phyloP scores from a whole-genome alignment of 163 green algal genomes.

The Picocystis sp. region DNA sequence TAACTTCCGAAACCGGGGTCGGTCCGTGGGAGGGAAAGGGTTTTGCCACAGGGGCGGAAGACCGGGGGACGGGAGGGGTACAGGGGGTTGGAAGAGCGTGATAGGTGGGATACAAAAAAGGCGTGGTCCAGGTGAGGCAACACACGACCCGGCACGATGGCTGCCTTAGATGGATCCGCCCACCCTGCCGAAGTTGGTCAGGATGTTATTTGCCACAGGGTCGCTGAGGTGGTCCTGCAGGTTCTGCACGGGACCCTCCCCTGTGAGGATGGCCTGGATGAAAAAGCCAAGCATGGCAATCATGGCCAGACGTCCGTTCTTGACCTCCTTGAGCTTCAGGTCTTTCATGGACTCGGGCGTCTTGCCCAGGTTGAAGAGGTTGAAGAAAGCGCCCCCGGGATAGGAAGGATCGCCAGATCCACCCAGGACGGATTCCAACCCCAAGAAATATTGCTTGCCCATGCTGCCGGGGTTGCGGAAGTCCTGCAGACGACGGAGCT shows the following conservation, averaged over 20 bases:
- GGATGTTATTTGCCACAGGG: constrained; percentile 67
- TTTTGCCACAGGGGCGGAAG: too few relatives aligned
- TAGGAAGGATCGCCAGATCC: constrained; percentile 87
- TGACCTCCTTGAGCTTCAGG: constrained; percentile 72
- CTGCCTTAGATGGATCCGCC: background rate
- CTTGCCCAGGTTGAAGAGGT: constrained; percentile 77
- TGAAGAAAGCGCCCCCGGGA: constrained; percentile 88
- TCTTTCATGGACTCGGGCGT: constrained; percentile 56
- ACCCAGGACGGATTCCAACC: constrained; percentile 67
- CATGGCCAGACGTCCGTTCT: constrained; percentile 62
- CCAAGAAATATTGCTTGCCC: constrained; percentile 90
- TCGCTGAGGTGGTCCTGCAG: constrained; percentile 60
- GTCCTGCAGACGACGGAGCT: constrained; percentile 49
- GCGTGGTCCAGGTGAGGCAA: too few relatives aligned
- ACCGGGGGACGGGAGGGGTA: too few relatives aligned
- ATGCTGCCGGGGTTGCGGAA: constrained; percentile 69
- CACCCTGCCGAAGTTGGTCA: constrained; percentile 55
- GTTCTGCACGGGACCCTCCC: constrained; percentile 61
- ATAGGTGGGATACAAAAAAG: too few relatives aligned
- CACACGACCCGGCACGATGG: too few relatives aligned
- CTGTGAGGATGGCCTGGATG: constrained; percentile 59
- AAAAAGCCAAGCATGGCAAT: constrained; percentile 65
- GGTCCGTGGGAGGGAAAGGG: too few relatives aligned
- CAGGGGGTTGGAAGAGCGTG: too few relatives aligned
- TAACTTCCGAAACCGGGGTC: too few relatives aligned